These are phyloP conservation scores for Boletellus ananiceps DNA, from an alignment of 768 basidiomycete species.

Conservation along the genomic window DNA sequence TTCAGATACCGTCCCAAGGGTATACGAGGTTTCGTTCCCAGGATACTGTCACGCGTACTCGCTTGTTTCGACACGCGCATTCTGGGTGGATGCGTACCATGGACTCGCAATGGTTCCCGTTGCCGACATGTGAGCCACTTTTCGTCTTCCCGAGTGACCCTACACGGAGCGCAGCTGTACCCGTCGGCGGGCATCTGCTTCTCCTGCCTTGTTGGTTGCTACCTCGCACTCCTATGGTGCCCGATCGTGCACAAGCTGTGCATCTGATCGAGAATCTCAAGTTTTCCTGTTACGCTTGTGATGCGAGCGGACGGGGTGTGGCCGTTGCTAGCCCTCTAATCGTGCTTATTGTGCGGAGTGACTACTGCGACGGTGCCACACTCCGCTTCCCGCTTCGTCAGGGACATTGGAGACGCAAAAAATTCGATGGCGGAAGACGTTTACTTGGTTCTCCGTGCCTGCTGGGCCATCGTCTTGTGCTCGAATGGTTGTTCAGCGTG, in stretches of 20 bases:
- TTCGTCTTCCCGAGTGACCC: not conserved
- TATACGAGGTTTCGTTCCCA: constrained; percentile 19
- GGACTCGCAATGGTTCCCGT: constrained; percentile 80
- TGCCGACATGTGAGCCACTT: constrained; percentile 64
- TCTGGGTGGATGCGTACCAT: constrained; percentile 79
- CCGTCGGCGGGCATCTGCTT: constrained; percentile 7
- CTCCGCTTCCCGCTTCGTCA: not conserved
- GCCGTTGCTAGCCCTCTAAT: constrained; percentile 17
- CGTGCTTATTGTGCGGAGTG: constrained; percentile 9
- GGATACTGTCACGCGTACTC: constrained; percentile 39
- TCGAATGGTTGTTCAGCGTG: not conserved
- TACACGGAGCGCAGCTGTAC: not conserved
- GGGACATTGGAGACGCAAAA: not conserved
- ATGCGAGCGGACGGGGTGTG: constrained; percentile 10
- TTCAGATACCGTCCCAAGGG: constrained; percentile 1
- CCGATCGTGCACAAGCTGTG: constrained; percentile 13
- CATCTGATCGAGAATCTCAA: constrained; percentile 18
- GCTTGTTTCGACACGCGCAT: constrained; percentile 78
- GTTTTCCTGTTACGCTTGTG: constrained; percentile 7
- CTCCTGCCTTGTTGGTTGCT: constrained; percentile 10
- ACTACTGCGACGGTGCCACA: constrained; percentile 3
- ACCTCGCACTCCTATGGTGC: constrained; percentile 5
- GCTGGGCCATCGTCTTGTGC: not conserved
- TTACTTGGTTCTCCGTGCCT: not conserved
- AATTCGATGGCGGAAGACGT: not conserved